A percentile compares a stretch with the other conserved stretches of the same genome.
These are phyloP conservation scores for Coemansia sp. DNA, from an alignment of 371 early-diverging fungal genomes.

Conservation along the genomic window DNA sequence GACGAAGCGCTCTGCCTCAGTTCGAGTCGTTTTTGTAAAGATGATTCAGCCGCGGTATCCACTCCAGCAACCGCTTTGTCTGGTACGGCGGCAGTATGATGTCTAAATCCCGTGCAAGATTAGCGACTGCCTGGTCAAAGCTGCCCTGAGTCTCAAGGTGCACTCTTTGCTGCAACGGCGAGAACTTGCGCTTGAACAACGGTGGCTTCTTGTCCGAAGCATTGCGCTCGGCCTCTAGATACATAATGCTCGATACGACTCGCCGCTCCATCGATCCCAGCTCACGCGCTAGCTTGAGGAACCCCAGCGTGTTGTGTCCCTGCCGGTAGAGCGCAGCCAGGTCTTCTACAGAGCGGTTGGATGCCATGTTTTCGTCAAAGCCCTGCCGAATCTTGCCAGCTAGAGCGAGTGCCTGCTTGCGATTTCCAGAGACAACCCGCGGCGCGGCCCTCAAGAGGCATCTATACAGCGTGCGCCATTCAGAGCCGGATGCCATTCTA, in stretches of 20 bases:
- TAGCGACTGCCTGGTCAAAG: conserved; percentile 17
- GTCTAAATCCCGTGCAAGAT: conserved; percentile 29
- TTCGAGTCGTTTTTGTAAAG: conserved; percentile 16
- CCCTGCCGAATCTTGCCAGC: conserved; percentile 30
- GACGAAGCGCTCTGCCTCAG: background rate
- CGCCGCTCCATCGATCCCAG: conserved; percentile 38
- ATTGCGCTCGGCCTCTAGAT: conserved; percentile 10
- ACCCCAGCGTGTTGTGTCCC: conserved; percentile 33
- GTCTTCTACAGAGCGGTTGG: conserved; percentile 2
- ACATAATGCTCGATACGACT: conserved; percentile 15
- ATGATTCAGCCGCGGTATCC: conserved; percentile 27
- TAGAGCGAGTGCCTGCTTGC: background rate
- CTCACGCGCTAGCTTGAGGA: conserved; percentile 44
- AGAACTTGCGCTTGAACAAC: conserved; percentile 9
- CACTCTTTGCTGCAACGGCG: conserved; percentile 7
- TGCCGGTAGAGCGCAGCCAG: conserved; percentile 10
- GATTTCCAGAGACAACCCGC: conserved; percentile 14
- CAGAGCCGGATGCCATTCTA: conserved; percentile 5
- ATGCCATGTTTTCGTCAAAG: conserved; percentile 11
- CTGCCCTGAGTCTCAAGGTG: conserved; percentile 7
- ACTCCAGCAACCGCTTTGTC: conserved; percentile 14
- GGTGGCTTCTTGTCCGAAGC: conserved; percentile 19
- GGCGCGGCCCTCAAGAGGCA: conserved; percentile 33
- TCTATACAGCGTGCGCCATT: conserved; percentile 33
- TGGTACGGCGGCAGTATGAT: conserved; percentile 28